phyloP scores from a whole-genome alignment of 352 stramenopile genomes.

The Globisporangium recalcitrans region DNA sequence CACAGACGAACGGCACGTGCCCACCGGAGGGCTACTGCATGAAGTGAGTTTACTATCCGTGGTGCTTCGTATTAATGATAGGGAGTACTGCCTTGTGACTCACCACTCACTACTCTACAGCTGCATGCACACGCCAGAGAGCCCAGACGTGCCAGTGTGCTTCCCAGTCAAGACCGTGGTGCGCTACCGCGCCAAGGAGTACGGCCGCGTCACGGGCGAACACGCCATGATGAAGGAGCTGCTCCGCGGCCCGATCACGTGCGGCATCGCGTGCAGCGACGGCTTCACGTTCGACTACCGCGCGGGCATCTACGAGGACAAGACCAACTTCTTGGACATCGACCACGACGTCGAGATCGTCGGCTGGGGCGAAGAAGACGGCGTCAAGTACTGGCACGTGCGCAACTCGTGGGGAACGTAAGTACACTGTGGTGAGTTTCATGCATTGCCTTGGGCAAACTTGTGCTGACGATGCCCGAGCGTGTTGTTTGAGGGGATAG shows the following conservation, averaged over 20 bases:
- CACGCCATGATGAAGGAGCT: conserved; percentile 65
- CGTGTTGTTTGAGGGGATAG: not conserved
- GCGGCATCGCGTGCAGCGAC: conserved; percentile 80
- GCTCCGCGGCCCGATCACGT: conserved; percentile 82
- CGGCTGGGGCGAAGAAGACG: conserved; percentile 84
- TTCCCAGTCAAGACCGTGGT: conserved; percentile 49
- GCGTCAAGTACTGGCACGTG: conserved; percentile 91
- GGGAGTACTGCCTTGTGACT: not conserved
- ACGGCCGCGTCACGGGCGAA: conserved; percentile 39
- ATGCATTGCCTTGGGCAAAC: no score
- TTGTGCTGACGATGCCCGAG: not conserved
- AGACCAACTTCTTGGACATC: conserved; percentile 50
- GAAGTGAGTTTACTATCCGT: conserved; percentile 40
- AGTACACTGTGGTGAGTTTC: no score
- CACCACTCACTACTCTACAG: conserved; percentile 18
- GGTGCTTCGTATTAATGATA: no score
- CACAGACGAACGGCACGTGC: conserved; percentile 44
- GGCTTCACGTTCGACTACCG: conserved; percentile 81
- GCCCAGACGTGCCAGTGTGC: conserved; percentile 21
- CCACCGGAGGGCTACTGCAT: conserved; percentile 61
- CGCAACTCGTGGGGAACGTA: conserved; percentile 89
- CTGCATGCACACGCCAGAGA: conserved; percentile 36
- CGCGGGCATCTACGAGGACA: conserved; percentile 83
- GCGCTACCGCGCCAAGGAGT: conserved; percentile 49
- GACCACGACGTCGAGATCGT: conserved; percentile 90